Base-by-base conservation (phyloP, 805 yeast genomes). In the Yarrowia sp. region DNA sequence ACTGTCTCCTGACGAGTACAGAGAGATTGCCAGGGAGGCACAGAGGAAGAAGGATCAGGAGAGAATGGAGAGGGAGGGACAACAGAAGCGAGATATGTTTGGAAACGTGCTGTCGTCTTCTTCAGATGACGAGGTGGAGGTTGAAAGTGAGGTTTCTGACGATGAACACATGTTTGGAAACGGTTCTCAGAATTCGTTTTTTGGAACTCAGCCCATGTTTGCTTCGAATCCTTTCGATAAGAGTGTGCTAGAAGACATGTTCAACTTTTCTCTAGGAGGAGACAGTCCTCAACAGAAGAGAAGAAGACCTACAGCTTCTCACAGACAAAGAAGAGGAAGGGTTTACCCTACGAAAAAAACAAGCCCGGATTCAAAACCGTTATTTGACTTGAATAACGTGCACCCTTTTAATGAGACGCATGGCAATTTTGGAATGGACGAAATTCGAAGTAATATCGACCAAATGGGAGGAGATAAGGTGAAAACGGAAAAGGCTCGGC, bases 341-440 rank as follows among this genome's bases (percentile, higher is more conserved):
- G 44, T 35, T 15, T 47, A 38, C 10, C 61, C 61, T 1, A 2
- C 38, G 10, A 55, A 55, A 10, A 55, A 55, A 32, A 31, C 31
- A 11, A 58, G 43, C 35, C 64, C 64, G 7, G 63, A 42, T 1
- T 57, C 13, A 18, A 43, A 35, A 9, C 64, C 64, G 3, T 22
- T 58, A 22, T 58, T 58, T 13, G 69, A 67, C 14, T 32, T 69
- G 39, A 53, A 32, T 10, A 65, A 66, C 28, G 68, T 67, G 11
- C 66, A 73, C 10, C 75, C 75, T n/a, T 70, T 72, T 60, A 69
- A 73, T 15, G 73, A 72, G 47, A 70, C 73, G 2, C 33, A 45
- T 32, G 74, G 75, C 33, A 69, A 71, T 48, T 74, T 74, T 65
- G 67, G 69, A 32, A 67, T 74, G 74, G 70, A 68, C 14, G 71